Conservation (phyloP, 345 rosid genomes). For the Salix dunnii region DNA sequence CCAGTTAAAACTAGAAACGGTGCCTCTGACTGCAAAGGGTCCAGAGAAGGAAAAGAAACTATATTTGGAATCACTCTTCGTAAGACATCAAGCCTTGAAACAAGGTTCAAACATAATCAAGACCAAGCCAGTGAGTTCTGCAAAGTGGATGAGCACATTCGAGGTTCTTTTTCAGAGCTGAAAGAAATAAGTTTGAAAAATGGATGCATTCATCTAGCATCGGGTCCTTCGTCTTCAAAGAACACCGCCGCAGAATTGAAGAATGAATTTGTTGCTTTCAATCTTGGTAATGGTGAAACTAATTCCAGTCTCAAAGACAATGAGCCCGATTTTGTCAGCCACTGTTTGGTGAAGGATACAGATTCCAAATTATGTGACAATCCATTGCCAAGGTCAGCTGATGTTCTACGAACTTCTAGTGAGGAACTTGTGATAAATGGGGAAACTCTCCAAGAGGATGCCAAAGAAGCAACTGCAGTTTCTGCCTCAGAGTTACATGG, state of each 20-base stretch:
- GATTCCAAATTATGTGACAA: constrained; percentile 5
- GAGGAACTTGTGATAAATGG: constrained; percentile 10
- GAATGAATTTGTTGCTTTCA: constrained; percentile 20
- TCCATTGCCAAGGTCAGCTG: constrained; percentile 17
- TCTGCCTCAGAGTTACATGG: constrained; percentile 16
- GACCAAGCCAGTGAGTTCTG: constrained; percentile 12
- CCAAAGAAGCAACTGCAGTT: constrained; percentile 3
- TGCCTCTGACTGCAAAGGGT: constrained; percentile 19
- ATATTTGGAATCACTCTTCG: constrained; percentile 11
- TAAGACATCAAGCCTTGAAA: constrained; percentile 13
- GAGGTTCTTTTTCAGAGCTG: constrained; percentile 4
- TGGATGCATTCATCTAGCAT: background rate
- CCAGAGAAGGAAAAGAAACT: constrained; percentile 18
- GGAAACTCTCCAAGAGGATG: constrained; percentile 6
- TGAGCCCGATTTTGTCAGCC: background rate
- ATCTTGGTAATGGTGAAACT: constrained; percentile 10
- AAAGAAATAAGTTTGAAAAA: constrained; percentile 11
- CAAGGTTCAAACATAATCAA: constrained; percentile 6
- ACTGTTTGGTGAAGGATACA: constrained; percentile 1
- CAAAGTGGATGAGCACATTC: constrained; percentile 9
- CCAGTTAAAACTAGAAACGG: constrained; percentile 30
- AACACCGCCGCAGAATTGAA: constrained; percentile 9
- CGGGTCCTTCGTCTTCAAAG: constrained; percentile 4
- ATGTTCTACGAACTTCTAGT: background rate
- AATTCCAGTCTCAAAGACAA: constrained; percentile 8